These are phyloP conservation scores for Suillus spraguei DNA, from an alignment of 768 basidiomycete species.

Conservation along the genomic window DNA sequence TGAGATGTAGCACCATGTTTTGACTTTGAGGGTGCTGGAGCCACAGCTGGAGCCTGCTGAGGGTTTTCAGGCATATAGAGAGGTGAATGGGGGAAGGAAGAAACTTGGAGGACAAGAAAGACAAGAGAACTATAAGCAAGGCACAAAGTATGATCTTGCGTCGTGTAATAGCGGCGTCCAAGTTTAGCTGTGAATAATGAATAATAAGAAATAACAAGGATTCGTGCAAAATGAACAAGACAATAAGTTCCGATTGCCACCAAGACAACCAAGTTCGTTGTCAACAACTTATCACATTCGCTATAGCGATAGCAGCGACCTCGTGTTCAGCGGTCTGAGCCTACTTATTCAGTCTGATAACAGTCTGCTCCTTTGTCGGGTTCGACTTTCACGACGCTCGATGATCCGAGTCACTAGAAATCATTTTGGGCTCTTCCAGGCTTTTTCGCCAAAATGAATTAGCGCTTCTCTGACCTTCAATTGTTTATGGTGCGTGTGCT, in stretches of 20 bases:
- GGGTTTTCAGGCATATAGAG: slow-evolving; percentile 30
- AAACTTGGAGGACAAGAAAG: slow-evolving; percentile 1
- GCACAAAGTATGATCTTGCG: slow-evolving; percentile 3
- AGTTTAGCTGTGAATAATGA: not conserved
- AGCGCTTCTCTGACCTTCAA: not conserved
- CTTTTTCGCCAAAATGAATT: not conserved
- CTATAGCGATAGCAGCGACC: slow-evolving; percentile 1
- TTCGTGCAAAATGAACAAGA: not conserved
- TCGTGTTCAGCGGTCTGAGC: not conserved
- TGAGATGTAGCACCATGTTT: slow-evolving; percentile 49
- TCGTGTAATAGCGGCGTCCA: not conserved
- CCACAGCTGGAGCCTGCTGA: slow-evolving; percentile 17
- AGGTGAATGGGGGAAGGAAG: not conserved
- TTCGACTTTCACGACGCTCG: not conserved
- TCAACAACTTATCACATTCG: slow-evolving; percentile 6
- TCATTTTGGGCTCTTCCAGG: too few relatives aligned
- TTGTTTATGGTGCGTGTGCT: not conserved
- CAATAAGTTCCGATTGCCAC: slow-evolving; percentile 7
- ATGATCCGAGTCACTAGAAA: not conserved
- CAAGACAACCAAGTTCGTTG: slow-evolving; percentile 9
- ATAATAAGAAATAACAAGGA: not conserved
- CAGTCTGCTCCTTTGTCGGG: not conserved
- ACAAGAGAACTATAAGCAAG: slow-evolving; percentile 10
- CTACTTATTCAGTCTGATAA: too few relatives aligned
- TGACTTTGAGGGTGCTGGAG: slow-evolving; percentile 34